These are phyloP conservation scores for Nyssa sinensis DNA, from an alignment of 148 eudicot genomes.

Conservation along the genomic window DNA sequence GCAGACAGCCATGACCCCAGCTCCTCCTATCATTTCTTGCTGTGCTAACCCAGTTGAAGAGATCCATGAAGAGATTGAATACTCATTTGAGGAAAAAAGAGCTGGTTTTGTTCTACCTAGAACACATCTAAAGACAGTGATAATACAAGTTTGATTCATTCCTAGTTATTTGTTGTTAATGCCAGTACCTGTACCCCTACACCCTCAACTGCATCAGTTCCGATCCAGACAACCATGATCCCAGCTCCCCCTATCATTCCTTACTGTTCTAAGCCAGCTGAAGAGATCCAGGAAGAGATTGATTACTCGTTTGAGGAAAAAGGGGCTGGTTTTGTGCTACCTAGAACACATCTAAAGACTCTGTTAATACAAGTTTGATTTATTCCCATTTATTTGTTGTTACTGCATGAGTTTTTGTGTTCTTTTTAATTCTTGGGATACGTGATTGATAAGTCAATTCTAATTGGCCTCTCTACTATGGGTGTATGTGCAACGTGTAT, in stretches of 20 bases:
- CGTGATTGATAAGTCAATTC: slow-evolving; percentile 21
- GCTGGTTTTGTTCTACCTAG: slow-evolving; percentile 57
- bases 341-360: slow-evolving; percentile 32
- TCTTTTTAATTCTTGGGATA: not conserved
- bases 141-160: slow-evolving; percentile 39
- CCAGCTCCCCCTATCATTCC: slow-evolving; percentile 29
- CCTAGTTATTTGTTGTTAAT: too few relatives aligned
- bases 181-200: too few relatives aligned
- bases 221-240: slow-evolving; percentile 53
- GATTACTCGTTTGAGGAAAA: slow-evolving; percentile 91
- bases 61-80: slow-evolving; percentile 50
- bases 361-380: slow-evolving; percentile 37
- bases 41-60: slow-evolving; percentile 22
- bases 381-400: not conserved
- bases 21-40: slow-evolving; percentile 10
- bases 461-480: slow-evolving; percentile 20
- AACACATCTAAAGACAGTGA: slow-evolving; percentile 30
- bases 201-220: slow-evolving; percentile 41
- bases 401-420: not conserved
- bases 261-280: slow-evolving; percentile 15
- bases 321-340: slow-evolving; percentile 60
- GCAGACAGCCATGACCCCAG: slow-evolving; percentile 53
- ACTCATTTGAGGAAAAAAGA: slow-evolving; percentile 83
- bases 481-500: too few relatives aligned
- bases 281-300: slow-evolving; percentile 38